Percentiles rank a stretch among this genome's conserved stretches.
Conservation (phyloP, 1,139 yeast species). For the Saccharomycopsis hybrid region DNA sequence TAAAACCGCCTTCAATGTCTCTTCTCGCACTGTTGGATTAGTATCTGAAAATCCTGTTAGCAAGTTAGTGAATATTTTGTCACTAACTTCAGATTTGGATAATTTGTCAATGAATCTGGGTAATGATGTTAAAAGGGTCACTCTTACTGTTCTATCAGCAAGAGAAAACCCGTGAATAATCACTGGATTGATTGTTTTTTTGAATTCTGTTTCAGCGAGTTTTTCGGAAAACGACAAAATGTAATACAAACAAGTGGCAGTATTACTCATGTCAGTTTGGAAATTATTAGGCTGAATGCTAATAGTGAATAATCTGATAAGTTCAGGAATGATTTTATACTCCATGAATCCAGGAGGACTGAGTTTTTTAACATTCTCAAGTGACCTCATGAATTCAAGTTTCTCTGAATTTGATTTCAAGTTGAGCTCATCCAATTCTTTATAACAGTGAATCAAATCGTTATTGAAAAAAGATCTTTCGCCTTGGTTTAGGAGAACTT, state of each 20-base stretch:
- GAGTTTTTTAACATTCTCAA: conserved; percentile 31
- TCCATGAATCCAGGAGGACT: conserved; percentile 60
- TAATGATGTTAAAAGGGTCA: conserved; percentile 59
- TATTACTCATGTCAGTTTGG: conserved; percentile 12
- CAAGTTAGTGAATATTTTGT: conserved; percentile 59
- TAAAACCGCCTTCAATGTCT: conserved; percentile 68
- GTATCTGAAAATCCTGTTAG: conserved; percentile 82
- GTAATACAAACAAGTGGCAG: conserved; percentile 31
- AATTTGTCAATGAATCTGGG: conserved; percentile 48
- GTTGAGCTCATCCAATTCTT: conserved; percentile 46
- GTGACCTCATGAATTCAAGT: conserved; percentile 43
- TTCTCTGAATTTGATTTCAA: conserved; percentile 47
- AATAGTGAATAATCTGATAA: conserved; percentile 37
- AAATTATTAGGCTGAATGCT: conserved; percentile 14
- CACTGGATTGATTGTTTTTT: conserved; percentile 51
- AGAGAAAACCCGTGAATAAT: conserved; percentile 56
- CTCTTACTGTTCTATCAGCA: conserved; percentile 71
- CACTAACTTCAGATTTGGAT: conserved; percentile 58
- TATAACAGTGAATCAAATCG: conserved; percentile 40
- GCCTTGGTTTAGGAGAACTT: conserved; percentile 44
- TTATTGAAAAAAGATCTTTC: conserved; percentile 36
- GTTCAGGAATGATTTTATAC: conserved; percentile 60
- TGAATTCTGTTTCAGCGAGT: conserved; percentile 37
- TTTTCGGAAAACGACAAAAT: conserved; percentile 41
- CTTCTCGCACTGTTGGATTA: conserved; percentile 71